phyloP scores from a whole-genome alignment of 164 flowering plant species.

The Stephania cephalantha region DNA sequence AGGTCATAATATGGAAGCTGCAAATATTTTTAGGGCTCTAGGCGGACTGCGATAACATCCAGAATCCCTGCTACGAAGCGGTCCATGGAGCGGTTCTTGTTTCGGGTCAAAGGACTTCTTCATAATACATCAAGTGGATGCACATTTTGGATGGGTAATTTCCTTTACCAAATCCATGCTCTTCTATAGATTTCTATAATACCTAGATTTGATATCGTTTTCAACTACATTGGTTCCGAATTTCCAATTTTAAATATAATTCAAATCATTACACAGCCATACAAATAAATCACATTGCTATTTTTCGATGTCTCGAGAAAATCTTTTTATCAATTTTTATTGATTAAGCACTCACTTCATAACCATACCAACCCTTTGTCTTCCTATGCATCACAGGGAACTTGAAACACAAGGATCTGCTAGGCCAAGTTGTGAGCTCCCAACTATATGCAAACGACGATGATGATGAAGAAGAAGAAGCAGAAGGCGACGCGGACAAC shows the following conservation, averaged over 20 bases:
- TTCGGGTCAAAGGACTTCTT: conserved; percentile 76
- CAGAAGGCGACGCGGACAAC: not conserved
- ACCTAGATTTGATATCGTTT: not conserved
- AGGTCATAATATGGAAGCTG: not conserved
- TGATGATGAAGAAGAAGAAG: conserved; percentile 21
- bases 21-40: conserved; percentile 40
- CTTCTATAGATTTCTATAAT: not conserved
- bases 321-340: not conserved
- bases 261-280: not conserved
- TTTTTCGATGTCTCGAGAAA: not conserved
- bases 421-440: conserved; percentile 75
- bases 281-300: no score
- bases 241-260: no score
- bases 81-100: conserved; percentile 78
- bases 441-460: conserved; percentile 53
- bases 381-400: conserved; percentile 40
- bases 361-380: not conserved
- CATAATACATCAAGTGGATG: conserved; percentile 56
- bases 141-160: conserved; percentile 78
- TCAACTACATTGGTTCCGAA: no score
- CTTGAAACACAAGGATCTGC: conserved; percentile 74
- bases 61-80: conserved; percentile 82
- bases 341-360: not conserved
- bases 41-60: conserved; percentile 57
- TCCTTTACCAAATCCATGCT: not conserved